Conservation (phyloP, 2,329 filamentous ascomycete species). For the Sporothrix variecibatus region DNA sequence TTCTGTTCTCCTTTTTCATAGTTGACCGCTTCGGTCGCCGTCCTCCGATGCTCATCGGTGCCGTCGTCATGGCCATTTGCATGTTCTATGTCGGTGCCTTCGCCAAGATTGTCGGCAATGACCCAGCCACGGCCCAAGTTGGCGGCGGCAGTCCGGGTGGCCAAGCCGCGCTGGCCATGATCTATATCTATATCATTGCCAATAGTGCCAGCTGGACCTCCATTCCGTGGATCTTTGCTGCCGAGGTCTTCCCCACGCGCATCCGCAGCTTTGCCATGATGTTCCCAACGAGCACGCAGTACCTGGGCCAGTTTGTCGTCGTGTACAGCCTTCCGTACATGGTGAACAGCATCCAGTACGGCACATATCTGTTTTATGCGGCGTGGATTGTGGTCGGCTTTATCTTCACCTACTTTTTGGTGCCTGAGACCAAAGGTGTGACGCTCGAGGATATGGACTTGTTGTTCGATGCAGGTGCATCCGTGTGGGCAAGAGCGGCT, state of each 20-base stretch:
- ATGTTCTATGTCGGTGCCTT: conserved; percentile 42
- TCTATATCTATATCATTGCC: conserved; percentile 34
- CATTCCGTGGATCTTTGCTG: conserved; percentile 35
- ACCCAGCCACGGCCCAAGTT: background rate
- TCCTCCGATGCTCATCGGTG: conserved; percentile 33
- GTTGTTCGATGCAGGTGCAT: conserved; percentile 29
- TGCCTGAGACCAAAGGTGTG: conserved; percentile 35
- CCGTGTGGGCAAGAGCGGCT: background rate
- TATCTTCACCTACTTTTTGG: conserved; percentile 30
- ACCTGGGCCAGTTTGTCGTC: conserved; percentile 39
- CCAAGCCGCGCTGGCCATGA: conserved; percentile 35
- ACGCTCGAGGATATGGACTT: conserved; percentile 36
- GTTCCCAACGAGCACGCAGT: conserved; percentile 37
- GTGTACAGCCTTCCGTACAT: conserved; percentile 38
- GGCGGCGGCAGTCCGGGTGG: conserved; percentile 16
- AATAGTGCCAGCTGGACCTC: conserved; percentile 36
- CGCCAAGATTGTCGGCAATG: conserved; percentile 29
- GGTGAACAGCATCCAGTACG: conserved; percentile 28
- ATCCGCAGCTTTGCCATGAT: conserved; percentile 36
- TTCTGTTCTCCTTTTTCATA: conserved; percentile 30
- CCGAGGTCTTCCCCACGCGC: conserved; percentile 34
- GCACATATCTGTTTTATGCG: conserved; percentile 31
- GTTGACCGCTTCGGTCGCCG: conserved; percentile 34
- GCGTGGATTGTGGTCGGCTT: conserved; percentile 35
- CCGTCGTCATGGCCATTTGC: conserved; percentile 31